phyloP scores from a whole-genome alignment of 108 stramenopile genomes.

The Cyclotella cryptica region DNA sequence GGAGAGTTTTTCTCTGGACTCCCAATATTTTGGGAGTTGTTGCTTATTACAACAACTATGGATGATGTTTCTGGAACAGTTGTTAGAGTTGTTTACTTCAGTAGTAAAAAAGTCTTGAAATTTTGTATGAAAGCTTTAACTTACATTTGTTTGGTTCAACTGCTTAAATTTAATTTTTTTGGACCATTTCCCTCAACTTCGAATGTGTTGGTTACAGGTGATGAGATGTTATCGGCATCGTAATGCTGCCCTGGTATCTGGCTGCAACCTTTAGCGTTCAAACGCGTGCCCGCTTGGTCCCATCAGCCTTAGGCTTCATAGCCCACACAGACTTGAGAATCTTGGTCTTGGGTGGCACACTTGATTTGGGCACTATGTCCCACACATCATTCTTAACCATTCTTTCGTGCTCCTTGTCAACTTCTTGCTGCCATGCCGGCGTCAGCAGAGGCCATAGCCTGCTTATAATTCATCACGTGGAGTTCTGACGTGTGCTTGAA shows the following conservation, averaged over 20 bases:
- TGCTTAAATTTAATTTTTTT: too few species aligned
- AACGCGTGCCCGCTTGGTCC: background rate
- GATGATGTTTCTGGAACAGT: too few species aligned
- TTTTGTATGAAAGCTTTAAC: too few species aligned
- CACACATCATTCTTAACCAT: slow-evolving; percentile 1
- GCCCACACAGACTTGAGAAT: slow-evolving; percentile 22
- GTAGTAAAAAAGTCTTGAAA: too few species aligned
- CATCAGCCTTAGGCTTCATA: slow-evolving; percentile 34
- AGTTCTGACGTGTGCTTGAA: slow-evolving; percentile 23
- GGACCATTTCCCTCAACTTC: too few species aligned
- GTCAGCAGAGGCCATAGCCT: slow-evolving; percentile 34
- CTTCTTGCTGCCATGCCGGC: slow-evolving; percentile 29
- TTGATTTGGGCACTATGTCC: background rate
- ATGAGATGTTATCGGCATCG: background rate
- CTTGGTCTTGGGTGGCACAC: slow-evolving; percentile 9
- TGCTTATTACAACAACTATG: too few species aligned
- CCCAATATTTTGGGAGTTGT: too few species aligned
- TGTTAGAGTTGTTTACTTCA: too few species aligned
- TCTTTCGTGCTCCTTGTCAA: slow-evolving; percentile 30
- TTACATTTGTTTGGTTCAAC: too few species aligned
- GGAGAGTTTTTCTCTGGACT: too few species aligned
- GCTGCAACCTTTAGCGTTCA: background rate
- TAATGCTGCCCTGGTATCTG: background rate
- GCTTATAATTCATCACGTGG: slow-evolving; percentile 36
- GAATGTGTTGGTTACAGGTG: background rate